Base-by-base conservation (phyloP, 306 rosid species). In the Potentilla sterilis region DNA sequence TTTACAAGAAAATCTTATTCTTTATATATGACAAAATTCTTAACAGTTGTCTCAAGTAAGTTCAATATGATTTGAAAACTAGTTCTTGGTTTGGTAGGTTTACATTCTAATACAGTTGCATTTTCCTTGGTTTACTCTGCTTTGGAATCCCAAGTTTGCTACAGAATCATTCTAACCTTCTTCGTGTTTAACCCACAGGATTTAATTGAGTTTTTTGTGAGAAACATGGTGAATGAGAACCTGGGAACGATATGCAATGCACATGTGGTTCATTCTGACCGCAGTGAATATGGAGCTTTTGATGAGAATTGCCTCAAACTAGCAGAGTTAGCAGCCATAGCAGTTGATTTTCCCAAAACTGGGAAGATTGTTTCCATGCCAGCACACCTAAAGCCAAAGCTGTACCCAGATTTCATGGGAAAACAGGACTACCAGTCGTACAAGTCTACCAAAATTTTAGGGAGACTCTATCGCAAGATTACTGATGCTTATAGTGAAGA, bases 211-310 rank as follows among this genome's bases (percentile, higher is more conserved):
- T 94, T 94, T 80, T 92, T 85, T 77, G 88, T 71, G 35, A 88
- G 6, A 86, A 90, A 92, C 82, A 90, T 92, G 91, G 89, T 80
- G 47, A 91, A 83, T 68, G 98, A 94, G 83, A 75, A 74, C 69
- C 81, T 94, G 69, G 97, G 97, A 72, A 34, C 88, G 52, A 92
- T 92, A 75, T 91, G 98, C 88, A 88, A 90, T 83, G 94, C 96
- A 3, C 98, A 91, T 86, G 98, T 91, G 85, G 98, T 94, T 64
- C 97, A 92, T 83, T 97, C 96, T 74, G 98, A 94, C 85, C 47
- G 24, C 63, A 92, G 96, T 65, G 86, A 82, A 18, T 6, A 63
- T 51, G 98, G 97, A 69, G 95, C 98, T 4, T 21, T 88, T 86
- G 95, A 90, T 77, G 84, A 81, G 81, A 85, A 83, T 9, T 94